Conservation (phyloP, 148 eudicot species). For the Beta vulgaris region DNA sequence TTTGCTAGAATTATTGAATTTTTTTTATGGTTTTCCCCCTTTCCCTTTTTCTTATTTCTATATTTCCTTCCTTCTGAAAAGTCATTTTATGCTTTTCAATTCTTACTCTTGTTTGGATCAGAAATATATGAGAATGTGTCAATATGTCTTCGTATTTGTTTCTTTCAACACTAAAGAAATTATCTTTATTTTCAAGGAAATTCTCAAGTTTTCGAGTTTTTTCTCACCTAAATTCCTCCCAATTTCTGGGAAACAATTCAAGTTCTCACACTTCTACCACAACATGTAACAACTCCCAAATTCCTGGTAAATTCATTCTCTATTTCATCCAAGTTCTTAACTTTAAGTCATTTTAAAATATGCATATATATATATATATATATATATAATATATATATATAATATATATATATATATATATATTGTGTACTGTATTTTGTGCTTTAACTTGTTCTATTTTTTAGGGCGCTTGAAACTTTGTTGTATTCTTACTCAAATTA, state of each 20-base stretch:
- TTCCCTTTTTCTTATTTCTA: not conserved
- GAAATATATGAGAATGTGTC: not conserved
- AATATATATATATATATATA: no score
- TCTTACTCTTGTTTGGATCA: not conserved
- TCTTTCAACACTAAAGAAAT: slow-evolving; percentile 24
- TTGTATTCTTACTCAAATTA: no score
- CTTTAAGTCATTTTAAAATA: not conserved
- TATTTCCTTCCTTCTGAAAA: not conserved
- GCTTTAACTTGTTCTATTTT: no score
- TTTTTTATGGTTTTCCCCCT: not conserved
- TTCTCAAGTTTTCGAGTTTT: slow-evolving; percentile 18
- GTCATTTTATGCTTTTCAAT: not conserved
- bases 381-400: no score
- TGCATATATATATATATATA: no score
- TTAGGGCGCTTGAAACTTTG: no score
- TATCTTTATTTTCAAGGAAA: slow-evolving; percentile 15
- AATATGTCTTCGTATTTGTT: slow-evolving; percentile 25
- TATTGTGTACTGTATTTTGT: no score
- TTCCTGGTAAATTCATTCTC: slow-evolving; percentile 7
- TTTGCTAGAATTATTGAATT: not conserved
- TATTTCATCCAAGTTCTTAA: not conserved
- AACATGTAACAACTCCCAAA: slow-evolving; percentile 10
- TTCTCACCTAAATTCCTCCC: slow-evolving; percentile 26
- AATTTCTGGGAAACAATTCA: slow-evolving; percentile 1
- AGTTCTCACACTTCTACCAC: not conserved